Conservation (phyloP, 768 basidiomycete genomes). For the Atractiella rhizophila region DNA sequence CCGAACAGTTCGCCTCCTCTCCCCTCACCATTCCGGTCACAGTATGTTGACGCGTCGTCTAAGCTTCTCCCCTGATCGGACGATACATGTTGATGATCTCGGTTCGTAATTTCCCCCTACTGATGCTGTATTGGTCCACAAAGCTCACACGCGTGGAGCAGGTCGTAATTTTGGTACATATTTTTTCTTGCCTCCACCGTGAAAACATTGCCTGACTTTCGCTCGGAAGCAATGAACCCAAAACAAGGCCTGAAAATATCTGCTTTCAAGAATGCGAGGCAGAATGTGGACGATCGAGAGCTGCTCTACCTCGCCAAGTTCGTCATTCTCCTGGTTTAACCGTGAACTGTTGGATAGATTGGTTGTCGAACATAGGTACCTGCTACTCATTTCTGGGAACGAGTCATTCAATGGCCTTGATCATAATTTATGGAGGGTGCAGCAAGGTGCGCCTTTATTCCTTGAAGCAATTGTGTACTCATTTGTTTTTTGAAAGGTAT, state of each 20-base stretch:
- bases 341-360: too few species aligned
- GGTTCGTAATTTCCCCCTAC: conserved; percentile 67
- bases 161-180: too few species aligned
- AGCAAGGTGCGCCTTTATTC: too few species aligned
- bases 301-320: conserved; percentile 4
- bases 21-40: neutral
- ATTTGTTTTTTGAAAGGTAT: too few species aligned
- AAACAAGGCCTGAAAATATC: conserved; percentile 58
- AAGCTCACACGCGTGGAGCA: too few species aligned
- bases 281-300: conserved; percentile 1
- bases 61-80: conserved; percentile 41
- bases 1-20: conserved; percentile 22
- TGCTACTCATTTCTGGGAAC: too few species aligned
- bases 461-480: too few species aligned
- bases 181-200: neutral
- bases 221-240: conserved; percentile 26
- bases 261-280: conserved; percentile 34
- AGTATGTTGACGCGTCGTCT: too few species aligned
- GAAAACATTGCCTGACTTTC: neutral
- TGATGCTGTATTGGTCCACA: too few species aligned
- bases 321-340: neutral
- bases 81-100: conserved; percentile 75
- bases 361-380: too few species aligned
- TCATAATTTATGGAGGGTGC: too few species aligned
- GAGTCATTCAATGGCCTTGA: too few species aligned